Conservation (phyloP, 2,329 filamentous ascomycete genomes). For the Phialocephala sp. region DNA sequence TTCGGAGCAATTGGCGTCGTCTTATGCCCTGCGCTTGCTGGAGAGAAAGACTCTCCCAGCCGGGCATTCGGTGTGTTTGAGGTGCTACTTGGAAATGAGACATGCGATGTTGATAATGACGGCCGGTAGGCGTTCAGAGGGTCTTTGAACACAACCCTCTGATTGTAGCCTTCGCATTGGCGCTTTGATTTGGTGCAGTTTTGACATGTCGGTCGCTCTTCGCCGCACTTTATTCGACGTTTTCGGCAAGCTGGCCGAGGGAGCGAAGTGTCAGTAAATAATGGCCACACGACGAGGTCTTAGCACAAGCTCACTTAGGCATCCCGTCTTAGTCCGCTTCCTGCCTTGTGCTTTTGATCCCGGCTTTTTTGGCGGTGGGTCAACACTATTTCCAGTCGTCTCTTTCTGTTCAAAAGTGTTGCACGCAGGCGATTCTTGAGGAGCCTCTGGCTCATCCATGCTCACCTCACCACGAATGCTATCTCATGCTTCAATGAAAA, state of each 20-base stretch:
- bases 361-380: slow-evolving; percentile 31
- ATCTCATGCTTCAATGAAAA: neutral
- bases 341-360: slow-evolving; percentile 37
- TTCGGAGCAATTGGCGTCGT: slow-evolving; percentile 17
- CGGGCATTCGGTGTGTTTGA: slow-evolving; percentile 27
- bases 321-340: slow-evolving; percentile 73
- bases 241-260: slow-evolving; percentile 78
- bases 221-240: slow-evolving; percentile 95
- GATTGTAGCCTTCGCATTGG: slow-evolving; percentile 82
- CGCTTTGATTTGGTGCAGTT: slow-evolving; percentile 90
- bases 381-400: slow-evolving; percentile 13
- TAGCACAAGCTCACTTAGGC: slow-evolving; percentile 69
- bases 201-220: slow-evolving; percentile 78
- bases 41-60: slow-evolving; percentile 22
- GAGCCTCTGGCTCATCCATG: neutral
- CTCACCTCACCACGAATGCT: neutral
- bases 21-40: slow-evolving; percentile 20
- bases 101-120: slow-evolving; percentile 44
- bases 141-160: slow-evolving; percentile 81
- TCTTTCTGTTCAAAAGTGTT: neutral
- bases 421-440: neutral
- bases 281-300: neutral
- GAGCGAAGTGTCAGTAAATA: slow-evolving; percentile 6
- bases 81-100: slow-evolving; percentile 16
- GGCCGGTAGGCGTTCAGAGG: slow-evolving; percentile 63